Evolutionary conservation across 345 rosid genomes (phyloP).

Genomic region (Dovyalis caffra): DNA sequence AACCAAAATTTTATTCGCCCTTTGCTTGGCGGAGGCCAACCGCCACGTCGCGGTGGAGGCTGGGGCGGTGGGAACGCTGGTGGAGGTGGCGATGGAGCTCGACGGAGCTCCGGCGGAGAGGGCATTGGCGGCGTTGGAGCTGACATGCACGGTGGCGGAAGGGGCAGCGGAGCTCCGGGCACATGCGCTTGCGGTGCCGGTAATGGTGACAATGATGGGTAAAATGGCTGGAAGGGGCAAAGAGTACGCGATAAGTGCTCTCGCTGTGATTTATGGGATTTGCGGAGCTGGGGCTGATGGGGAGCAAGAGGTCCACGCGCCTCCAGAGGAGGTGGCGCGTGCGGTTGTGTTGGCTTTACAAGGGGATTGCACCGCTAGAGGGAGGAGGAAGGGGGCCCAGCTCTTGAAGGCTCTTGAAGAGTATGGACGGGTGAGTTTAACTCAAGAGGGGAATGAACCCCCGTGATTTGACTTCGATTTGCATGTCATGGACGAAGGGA

Average conservation of each 20-base stretch:
- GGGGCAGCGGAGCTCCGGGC: constrained; percentile 76
- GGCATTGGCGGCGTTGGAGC: constrained; percentile 79
- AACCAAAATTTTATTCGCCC: constrained; percentile 65
- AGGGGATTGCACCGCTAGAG: constrained; percentile 74
- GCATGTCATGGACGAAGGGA: neutral
- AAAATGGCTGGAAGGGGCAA: constrained; percentile 71
- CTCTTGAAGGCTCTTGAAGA: constrained; percentile 67
- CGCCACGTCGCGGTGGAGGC: constrained; percentile 81
- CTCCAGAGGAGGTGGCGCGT: constrained; percentile 83
- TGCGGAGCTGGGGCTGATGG: constrained; percentile 18
- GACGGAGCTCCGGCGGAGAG: constrained; percentile 72
- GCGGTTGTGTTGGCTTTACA: constrained; percentile 77
- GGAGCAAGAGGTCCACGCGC: constrained; percentile 42
- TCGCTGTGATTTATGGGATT: constrained; percentile 54
- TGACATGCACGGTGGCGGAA: constrained; percentile 66
- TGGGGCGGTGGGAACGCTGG: constrained; percentile 68
- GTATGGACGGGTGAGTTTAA: constrained; percentile 53
- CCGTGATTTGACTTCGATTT: constrained; percentile 20
- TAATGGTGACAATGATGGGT: constrained; percentile 91
- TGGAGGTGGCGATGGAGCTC: constrained; percentile 63
- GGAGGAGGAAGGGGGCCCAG: constrained; percentile 79
- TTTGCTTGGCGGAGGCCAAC: constrained; percentile 72
- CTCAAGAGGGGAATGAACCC: constrained; percentile 41
- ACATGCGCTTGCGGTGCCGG: constrained; percentile 86
- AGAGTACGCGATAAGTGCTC: constrained; percentile 80